These are phyloP conservation scores for Triangularia setosa DNA, from an alignment of 2,329 filamentous ascomycete species.

Conservation along the genomic window DNA sequence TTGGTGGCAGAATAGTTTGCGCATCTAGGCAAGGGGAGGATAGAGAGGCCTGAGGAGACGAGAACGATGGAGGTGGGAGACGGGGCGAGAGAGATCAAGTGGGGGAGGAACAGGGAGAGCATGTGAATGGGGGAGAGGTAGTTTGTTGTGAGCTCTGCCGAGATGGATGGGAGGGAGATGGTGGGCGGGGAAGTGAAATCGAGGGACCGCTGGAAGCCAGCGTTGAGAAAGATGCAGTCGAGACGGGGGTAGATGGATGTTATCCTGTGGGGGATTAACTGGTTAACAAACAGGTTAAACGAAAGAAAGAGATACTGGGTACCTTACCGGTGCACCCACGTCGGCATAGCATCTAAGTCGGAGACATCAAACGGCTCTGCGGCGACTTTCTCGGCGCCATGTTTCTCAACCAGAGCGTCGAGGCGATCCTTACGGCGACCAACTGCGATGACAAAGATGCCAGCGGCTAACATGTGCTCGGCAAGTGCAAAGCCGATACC, in stretches of 20 bases:
- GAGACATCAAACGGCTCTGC: slow-evolving; percentile 45
- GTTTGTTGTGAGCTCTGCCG: slow-evolving; percentile 28
- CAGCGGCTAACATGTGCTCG: slow-evolving; percentile 38
- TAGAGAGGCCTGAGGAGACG: slow-evolving; percentile 33
- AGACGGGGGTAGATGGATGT: slow-evolving; percentile 42
- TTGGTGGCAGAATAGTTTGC: slow-evolving; percentile 53
- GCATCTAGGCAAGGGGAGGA: slow-evolving; percentile 44
- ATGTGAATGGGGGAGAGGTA: slow-evolving; percentile 24
- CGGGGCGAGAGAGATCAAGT: slow-evolving; percentile 32
- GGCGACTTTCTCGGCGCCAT: slow-evolving; percentile 42
- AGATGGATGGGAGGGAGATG: slow-evolving; percentile 34
- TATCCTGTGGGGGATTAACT: slow-evolving; percentile 28
- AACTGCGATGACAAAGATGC: slow-evolving; percentile 51
- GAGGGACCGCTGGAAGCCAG: slow-evolving; percentile 48
- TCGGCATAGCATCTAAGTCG: slow-evolving; percentile 38
- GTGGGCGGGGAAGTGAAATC: slow-evolving; percentile 42
- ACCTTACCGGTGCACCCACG: slow-evolving; percentile 38
- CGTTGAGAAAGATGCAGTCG: slow-evolving; percentile 55
- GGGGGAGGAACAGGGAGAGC: slow-evolving; percentile 22
- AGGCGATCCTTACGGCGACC: slow-evolving; percentile 53
- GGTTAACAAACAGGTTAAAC: background rate
- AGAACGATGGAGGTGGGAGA: slow-evolving; percentile 22
- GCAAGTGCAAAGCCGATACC: slow-evolving; percentile 51
- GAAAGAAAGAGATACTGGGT: background rate
- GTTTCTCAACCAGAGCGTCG: slow-evolving; percentile 44